A percentile compares a stretch with the other conserved stretches of the same genome.
phyloP scores from a whole-genome alignment of 495 filamentous ascomycete genomes.

The Trichoderma virens region DNA sequence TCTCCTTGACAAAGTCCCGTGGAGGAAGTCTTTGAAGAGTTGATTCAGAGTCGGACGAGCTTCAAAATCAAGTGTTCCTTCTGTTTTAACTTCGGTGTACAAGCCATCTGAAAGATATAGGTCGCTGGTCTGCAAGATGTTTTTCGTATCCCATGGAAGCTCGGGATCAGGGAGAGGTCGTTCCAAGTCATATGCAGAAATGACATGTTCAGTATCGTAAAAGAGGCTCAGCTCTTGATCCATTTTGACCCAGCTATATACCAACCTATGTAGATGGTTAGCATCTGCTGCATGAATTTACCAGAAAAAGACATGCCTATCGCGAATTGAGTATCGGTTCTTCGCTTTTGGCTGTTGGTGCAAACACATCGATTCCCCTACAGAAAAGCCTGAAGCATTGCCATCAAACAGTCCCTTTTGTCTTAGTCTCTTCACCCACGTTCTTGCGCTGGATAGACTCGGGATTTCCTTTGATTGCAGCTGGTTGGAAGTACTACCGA shows the following conservation, averaged over 20 bases:
- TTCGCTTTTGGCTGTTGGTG: neutral
- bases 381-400: neutral
- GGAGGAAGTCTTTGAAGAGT: slow-evolving; percentile 49
- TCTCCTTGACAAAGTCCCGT: slow-evolving; percentile 31
- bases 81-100: neutral
- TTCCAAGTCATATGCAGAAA: slow-evolving; percentile 50
- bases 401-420: neutral
- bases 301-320: slow-evolving; percentile 10
- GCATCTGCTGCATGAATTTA: slow-evolving; percentile 5
- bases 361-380: neutral
- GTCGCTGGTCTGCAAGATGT: neutral
- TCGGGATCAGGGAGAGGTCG: slow-evolving; percentile 51
- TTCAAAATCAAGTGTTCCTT: neutral
- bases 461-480: neutral
- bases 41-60: slow-evolving; percentile 45
- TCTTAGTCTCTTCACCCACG: neutral
- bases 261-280: slow-evolving; percentile 34
- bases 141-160: slow-evolving; percentile 36
- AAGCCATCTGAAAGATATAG: neutral
- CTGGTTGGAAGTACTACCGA: neutral
- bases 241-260: slow-evolving; percentile 60
- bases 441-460: neutral
- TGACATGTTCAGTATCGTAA: slow-evolving; percentile 49
- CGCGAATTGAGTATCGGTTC: neutral
- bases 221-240: slow-evolving; percentile 60